A percentile compares a stretch with the other conserved stretches of the same genome.
Conservation (phyloP, 176 grass and related monocot species). For the Rhynchospora pubera region DNA sequence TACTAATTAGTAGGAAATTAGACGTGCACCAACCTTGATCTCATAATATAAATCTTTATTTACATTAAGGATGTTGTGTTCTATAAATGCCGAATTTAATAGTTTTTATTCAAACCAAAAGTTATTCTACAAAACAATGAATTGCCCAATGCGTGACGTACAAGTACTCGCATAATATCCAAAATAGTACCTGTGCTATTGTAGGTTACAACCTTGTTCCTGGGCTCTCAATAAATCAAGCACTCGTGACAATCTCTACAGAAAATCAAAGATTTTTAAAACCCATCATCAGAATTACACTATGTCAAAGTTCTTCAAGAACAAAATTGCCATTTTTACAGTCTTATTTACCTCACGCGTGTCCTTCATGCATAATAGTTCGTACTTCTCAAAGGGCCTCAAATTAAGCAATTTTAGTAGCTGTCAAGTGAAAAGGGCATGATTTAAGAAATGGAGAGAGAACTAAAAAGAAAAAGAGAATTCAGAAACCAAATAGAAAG, state of each 20-base stretch:
- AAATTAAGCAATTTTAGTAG: constrained; percentile 74
- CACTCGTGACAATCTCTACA: constrained; percentile 70
- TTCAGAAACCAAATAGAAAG: neutral
- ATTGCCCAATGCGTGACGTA: constrained; percentile 19
- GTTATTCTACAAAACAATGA: constrained; percentile 32
- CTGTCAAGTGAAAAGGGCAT: constrained; percentile 32
- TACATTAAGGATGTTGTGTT: neutral
- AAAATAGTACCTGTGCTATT: constrained; percentile 38
- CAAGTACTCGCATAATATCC: constrained; percentile 12
- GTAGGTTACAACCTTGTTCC: constrained; percentile 76
- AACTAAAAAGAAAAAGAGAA: neutral
- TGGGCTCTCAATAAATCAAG: constrained; percentile 46
- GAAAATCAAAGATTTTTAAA: neutral
- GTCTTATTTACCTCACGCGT: constrained; percentile 52
- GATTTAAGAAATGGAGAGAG: neutral
- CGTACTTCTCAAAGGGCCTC: constrained; percentile 75
- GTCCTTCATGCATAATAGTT: constrained; percentile 54
- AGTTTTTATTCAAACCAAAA: constrained; percentile 17
- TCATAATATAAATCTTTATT: neutral
- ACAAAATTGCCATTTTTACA: neutral
- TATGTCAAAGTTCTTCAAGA: neutral
- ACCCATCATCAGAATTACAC: neutral
- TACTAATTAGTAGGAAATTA: neutral
- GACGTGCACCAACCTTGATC: neutral
- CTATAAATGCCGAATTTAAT: neutral